These are phyloP conservation scores for Trichoderma sp. DNA, from an alignment of 2,329 filamentous ascomycete genomes.

Conservation along the genomic window DNA sequence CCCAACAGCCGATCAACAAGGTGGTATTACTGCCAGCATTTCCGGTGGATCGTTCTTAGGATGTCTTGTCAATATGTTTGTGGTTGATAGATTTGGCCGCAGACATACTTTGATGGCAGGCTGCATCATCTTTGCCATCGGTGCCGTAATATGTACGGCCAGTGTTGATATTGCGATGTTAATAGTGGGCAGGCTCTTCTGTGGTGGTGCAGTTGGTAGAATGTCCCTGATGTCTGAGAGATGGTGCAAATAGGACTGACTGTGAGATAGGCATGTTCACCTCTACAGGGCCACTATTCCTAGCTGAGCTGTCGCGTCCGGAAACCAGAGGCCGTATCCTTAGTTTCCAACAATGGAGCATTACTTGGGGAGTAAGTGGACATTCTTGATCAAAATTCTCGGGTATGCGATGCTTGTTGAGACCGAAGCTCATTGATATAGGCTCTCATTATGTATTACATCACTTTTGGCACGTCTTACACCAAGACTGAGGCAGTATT, in stretches of 20 bases:
- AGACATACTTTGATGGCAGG: not conserved
- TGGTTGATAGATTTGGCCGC: not conserved
- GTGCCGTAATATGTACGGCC: not conserved
- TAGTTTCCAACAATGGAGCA: conserved; percentile 12
- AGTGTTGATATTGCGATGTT: conserved; percentile 9
- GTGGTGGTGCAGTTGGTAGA: conserved; percentile 3
- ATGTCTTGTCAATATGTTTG: not conserved
- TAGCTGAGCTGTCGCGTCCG: not conserved
- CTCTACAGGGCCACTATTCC: not conserved
- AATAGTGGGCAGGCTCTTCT: conserved; percentile 7
- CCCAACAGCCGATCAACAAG: conserved; percentile 7
- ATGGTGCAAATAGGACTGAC: not conserved
- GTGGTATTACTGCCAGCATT: conserved; percentile 4
- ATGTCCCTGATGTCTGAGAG: not conserved
- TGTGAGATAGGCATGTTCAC: not conserved
- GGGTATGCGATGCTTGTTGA: not conserved
- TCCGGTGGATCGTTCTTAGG: conserved; percentile 6
- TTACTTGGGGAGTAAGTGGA: not conserved
- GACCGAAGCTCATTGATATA: not conserved
- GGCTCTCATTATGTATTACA: conserved; percentile 10
- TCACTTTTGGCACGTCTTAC: not conserved
- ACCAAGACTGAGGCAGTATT: not conserved
- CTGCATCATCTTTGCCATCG: not conserved
- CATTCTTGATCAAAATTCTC: no score
- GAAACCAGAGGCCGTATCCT: not conserved